Evolutionary conservation across 257 asterid species (phyloP).

Genomic region (Paulownia fortunei): DNA sequence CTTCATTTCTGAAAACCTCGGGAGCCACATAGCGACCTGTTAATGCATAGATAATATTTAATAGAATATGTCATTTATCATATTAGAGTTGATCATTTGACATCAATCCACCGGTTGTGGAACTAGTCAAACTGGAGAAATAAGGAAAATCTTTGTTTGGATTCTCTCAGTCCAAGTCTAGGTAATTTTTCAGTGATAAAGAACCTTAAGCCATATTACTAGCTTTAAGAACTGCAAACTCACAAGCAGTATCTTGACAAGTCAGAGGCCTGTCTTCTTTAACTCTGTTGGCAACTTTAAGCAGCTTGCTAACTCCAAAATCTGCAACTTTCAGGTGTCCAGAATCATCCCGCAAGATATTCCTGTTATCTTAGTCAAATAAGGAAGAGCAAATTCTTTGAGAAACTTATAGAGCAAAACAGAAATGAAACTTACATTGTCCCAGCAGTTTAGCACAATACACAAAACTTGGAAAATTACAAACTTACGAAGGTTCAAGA

Average conservation of each 20-base stretch:
- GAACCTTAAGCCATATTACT: not conserved
- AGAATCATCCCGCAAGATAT: constrained; percentile 90
- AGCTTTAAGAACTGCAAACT: constrained; percentile 42
- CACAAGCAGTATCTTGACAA: constrained; percentile 70
- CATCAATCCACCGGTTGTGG: not conserved
- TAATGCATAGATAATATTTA: constrained; percentile 24
- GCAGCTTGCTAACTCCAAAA: constrained; percentile 91
- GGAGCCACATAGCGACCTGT: constrained; percentile 97
- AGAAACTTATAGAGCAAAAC: constrained; percentile 30
- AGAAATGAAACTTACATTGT: not conserved
- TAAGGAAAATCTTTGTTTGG: not conserved
- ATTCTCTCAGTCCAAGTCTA: not conserved
- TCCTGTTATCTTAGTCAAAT: constrained; percentile 61
- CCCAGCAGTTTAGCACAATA: not conserved
- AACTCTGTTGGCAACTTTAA: constrained; percentile 71
- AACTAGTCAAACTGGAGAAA: constrained; percentile 1
- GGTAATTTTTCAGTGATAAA: not conserved
- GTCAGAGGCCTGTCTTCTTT: constrained; percentile 70
- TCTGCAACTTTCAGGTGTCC: constrained; percentile 99
- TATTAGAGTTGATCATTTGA: not conserved
- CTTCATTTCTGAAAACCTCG: constrained; percentile 84
- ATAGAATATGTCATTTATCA: not conserved
- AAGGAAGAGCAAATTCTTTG: constrained; percentile 8
- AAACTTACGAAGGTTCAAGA: constrained; percentile 95
- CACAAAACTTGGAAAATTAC: constrained; percentile 18